phyloP scores from a whole-genome alignment of 1,284 basidiomycete genomes.

The Sporisorium scitamineum region DNA sequence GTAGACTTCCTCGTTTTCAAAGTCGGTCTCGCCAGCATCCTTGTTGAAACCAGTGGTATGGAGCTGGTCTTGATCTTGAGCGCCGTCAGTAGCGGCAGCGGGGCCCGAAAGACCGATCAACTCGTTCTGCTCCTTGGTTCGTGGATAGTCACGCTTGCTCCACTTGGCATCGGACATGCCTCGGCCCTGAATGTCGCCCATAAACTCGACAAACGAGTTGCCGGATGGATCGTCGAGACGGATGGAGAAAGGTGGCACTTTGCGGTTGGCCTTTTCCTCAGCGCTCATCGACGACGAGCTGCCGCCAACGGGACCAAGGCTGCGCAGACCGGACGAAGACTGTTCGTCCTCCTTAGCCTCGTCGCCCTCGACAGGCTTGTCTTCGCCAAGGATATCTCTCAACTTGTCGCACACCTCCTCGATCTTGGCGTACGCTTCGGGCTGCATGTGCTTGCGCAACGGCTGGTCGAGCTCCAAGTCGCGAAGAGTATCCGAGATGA shows the following conservation, averaged over 20 bases:
- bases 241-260: constrained; percentile 83
- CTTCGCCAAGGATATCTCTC: constrained; percentile 78
- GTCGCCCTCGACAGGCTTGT: constrained; percentile 66
- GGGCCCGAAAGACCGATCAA: constrained; percentile 77
- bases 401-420: constrained; percentile 80
- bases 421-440: constrained; percentile 81
- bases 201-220: constrained; percentile 80
- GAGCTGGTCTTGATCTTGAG: constrained; percentile 69
- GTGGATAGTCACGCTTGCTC: constrained; percentile 86
- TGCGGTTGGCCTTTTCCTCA: constrained; percentile 69
- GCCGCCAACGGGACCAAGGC: constrained; percentile 43
- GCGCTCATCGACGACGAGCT: constrained; percentile 25
- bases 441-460: constrained; percentile 84
- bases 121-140: constrained; percentile 86
- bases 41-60: constrained; percentile 63
- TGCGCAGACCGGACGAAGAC: constrained; percentile 29
- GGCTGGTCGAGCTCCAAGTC: constrained; percentile 90
- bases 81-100: constrained; percentile 35
- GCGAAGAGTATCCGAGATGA: constrained; percentile 84
- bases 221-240: constrained; percentile 92
- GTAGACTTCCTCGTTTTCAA: constrained; percentile 83
- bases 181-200: constrained; percentile 53
- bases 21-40: constrained; percentile 68
- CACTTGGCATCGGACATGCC: constrained; percentile 87
- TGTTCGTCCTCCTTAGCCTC: constrained; percentile 68